Percentiles rank a stretch among this genome's conserved stretches.
Evolutionary conservation across 805 yeast genomes (phyloP).

Genomic region (Candida michaelii): DNA sequence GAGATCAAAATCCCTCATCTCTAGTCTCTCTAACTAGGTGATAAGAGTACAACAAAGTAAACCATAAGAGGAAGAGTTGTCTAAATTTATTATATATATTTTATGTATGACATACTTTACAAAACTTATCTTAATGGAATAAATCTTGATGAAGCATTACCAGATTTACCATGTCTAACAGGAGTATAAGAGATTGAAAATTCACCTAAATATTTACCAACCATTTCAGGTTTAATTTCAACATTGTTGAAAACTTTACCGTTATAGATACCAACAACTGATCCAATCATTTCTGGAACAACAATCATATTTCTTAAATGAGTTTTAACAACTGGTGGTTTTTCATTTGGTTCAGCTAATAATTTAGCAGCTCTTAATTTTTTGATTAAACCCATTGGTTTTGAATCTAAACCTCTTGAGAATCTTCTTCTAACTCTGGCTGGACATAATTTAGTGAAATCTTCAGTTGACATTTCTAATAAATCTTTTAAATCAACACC

Average conservation of each 20-base stretch:
- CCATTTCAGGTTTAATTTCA: slow-evolving; percentile 99
- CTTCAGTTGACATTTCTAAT: slow-evolving; percentile 92
- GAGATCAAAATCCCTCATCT: not conserved
- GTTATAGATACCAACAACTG: slow-evolving; percentile 98
- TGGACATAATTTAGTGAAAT: slow-evolving; percentile 92
- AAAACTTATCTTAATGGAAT: slow-evolving; percentile 54
- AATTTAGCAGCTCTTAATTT: slow-evolving; percentile 97
- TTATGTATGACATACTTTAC: slow-evolving; percentile 13
- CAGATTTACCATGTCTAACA: slow-evolving; percentile 99
- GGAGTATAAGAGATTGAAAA: slow-evolving; percentile 99
- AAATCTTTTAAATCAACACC: slow-evolving; percentile 97
- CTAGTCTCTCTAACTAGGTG: no score
- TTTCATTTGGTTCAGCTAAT: slow-evolving; percentile 86
- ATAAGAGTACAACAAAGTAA: no score
- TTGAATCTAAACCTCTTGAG: slow-evolving; percentile 93
- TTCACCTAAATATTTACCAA: slow-evolving; percentile 99
- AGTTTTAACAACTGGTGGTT: slow-evolving; percentile 97
- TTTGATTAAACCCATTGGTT: slow-evolving; percentile 94
- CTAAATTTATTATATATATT: slow-evolving; percentile 14
- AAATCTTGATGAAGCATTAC: slow-evolving; percentile 78
- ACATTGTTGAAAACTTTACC: slow-evolving; percentile 99
- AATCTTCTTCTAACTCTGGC: slow-evolving; percentile 99
- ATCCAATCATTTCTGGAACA: slow-evolving; percentile 99
- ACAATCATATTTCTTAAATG: slow-evolving; percentile 98
- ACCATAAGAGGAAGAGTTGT: no score